Evolutionary conservation across 352 stramenopile genomes (phyloP).

Genomic region (Phytophthora sp.): DNA sequence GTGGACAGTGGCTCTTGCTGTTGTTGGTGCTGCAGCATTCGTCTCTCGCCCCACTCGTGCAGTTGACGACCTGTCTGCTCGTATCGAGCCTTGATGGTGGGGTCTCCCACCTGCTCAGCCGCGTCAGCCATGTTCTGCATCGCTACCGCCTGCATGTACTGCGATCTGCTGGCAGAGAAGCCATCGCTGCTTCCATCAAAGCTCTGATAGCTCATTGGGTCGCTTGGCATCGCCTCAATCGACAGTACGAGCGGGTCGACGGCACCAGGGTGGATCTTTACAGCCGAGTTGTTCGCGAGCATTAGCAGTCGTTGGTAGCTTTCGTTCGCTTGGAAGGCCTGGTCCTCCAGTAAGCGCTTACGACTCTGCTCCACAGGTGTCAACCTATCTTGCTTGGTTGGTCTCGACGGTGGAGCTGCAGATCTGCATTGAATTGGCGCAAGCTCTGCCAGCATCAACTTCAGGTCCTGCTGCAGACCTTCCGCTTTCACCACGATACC

Average conservation of each 20-base stretch:
- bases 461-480: conserved; percentile 35
- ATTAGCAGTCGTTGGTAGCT: conserved; percentile 36
- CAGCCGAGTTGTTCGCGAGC: conserved; percentile 31
- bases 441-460: conserved; percentile 30
- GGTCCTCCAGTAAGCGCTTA: conserved; percentile 42
- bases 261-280: conserved; percentile 1
- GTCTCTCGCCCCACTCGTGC: conserved; percentile 43
- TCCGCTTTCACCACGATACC: background rate
- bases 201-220: conserved; percentile 1
- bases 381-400: conserved; percentile 23
- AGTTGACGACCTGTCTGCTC: conserved; percentile 32
- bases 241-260: conserved; percentile 31
- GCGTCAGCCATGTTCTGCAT: conserved; percentile 36
- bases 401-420: conserved; percentile 5
- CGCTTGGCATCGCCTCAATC: conserved; percentile 40
- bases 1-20: background rate
- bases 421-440: conserved; percentile 18
- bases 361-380: conserved; percentile 26
- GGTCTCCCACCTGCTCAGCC: conserved; percentile 30
- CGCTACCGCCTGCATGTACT: conserved; percentile 32
- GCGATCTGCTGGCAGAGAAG: conserved; percentile 18
- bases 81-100: conserved; percentile 35
- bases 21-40: conserved; percentile 32
- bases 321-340: conserved; percentile 36
- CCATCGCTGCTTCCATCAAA: conserved; percentile 8